Evolutionary conservation across 2,329 filamentous ascomycete genomes (phyloP), one percentile per base, ranked within the genome.

Genomic region (Fusarium cyanostomum): DNA sequence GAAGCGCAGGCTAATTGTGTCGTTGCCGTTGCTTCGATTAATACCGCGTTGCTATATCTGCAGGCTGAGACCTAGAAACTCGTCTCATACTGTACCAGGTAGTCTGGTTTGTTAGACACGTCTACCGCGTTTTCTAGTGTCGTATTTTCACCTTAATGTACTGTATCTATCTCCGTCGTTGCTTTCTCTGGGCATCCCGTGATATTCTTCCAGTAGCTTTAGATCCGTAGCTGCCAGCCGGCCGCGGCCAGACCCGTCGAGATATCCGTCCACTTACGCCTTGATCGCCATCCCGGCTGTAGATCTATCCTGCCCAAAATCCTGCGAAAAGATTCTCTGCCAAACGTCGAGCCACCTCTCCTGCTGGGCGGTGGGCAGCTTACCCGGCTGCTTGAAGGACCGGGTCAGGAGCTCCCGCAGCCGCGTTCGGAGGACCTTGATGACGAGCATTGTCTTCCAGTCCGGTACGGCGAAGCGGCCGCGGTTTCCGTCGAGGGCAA

Each of bases 401-500:
- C 85, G 83, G 1, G 86, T 86, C 42, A 96, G 81, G 35, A 96
- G 85, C 66, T 96, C 92, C 64, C 89, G 87, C 15, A 97, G 80
- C 24, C 90, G 85, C 2, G 82, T 80, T 16, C 92, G 86, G 50
- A 98, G 80, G 7, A 88, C 86, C 77, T 97, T 97, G 71, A 99
- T 80, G n/a, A 90, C 93, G 31, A 97, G 85, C 83, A 95, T 89
- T 1, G 89, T 89, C 78, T 94, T 96, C 94, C 94, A 98, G 73
- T 96, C 91, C 5, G 88, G 85, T 1, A 96, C 85, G 18, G 90
- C 86, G 73, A 98, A 97, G 44, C 92, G 86, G 44, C 94, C 85
- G 27, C 94, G 86, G 73, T 97, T 96, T 39, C 92, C 91, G 73
- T 97, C 95, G 39, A 99, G 84, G 16, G 92, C 84, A 35, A 97